Base-by-base conservation (phyloP, 169 alveolate genomes). In the Toxoplasma gondii region DNA sequence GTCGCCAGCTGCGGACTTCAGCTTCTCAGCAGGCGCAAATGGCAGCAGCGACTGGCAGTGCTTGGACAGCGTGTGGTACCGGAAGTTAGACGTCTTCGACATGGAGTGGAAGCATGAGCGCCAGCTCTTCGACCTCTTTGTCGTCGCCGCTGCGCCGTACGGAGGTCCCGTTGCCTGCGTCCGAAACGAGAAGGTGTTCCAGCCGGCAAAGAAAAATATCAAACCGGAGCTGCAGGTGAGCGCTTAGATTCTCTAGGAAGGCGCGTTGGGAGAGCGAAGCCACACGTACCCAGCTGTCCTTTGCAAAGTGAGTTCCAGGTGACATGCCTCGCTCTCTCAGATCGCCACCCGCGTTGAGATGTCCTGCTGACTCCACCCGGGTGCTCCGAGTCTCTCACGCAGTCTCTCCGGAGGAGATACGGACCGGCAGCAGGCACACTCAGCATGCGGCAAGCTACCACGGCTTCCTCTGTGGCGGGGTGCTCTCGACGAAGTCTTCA, bases 131-230 rank as follows among this genome's bases (percentile, higher is more conserved):
- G 91, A 86, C 44, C 34, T 24, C 1, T 86, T 12, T 69, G 45
- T 86, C 78, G 91, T 86, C n/a, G 91, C 91, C n/a, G 91, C 80
- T 10, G 91, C 91, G 43, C 91, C 91, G 1, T 86, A 49, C 45
- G 91, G 91, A 31, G 91, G 91, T 27, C 91, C 91, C 78, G 43
- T 86, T 1, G 91, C 91, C 1, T 39, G 69, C 24, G 91, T 86
- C 29, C 16, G 91, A 24, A 86, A 45, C 91, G 91, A 86, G 44
- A 43, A 49, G 45, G 91, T 86, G 22, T 86, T 86, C 44, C 91
- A 86, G 78, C 91, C 91, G 43, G 91, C 91, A 17, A 86, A 41
- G 7, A 43, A 49, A 9, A 86, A 49, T 0, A 24, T 86, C 22
- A 49, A 39, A 43, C 91, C 91, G 17, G 91, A 86, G n/a, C 78